Evolutionary conservation across 768 basidiomycete species (phyloP).

Genomic region (Tephrocybe sp.): DNA sequence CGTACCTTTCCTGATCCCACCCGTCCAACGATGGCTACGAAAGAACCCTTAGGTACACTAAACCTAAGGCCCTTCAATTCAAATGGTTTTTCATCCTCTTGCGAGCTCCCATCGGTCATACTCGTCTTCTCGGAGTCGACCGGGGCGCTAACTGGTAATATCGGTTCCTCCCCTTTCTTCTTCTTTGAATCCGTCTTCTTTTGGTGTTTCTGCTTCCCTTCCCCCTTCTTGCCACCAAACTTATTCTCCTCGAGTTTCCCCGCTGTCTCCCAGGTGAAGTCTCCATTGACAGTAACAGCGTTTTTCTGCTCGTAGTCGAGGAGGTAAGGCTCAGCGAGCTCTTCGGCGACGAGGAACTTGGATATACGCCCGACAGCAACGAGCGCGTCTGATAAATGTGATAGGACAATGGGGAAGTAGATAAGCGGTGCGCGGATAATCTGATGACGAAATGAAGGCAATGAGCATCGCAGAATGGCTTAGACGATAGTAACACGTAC

Average conservation of each 20-base stretch:
- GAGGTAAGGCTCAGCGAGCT: slow-evolving; percentile 42
- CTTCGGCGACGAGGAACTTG: slow-evolving; percentile 51
- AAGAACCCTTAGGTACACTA: slow-evolving; percentile 48
- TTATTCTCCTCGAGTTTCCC: slow-evolving; percentile 17
- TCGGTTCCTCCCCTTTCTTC: slow-evolving; percentile 16
- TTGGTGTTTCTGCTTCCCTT: background rate
- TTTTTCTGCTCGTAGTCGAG: slow-evolving; percentile 35
- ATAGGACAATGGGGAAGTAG: slow-evolving; percentile 52
- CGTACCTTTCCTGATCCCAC: slow-evolving; percentile 70
- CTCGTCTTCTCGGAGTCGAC: background rate
- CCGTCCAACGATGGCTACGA: slow-evolving; percentile 69
- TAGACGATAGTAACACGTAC: slow-evolving; percentile 24
- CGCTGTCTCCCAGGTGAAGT: slow-evolving; percentile 49
- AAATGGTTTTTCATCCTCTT: slow-evolving; percentile 46
- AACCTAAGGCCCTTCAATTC: slow-evolving; percentile 45
- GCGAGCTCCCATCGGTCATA: background rate
- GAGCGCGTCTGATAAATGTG: slow-evolving; percentile 42
- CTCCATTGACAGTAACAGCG: slow-evolving; percentile 46
- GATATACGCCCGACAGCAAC: slow-evolving; percentile 47
- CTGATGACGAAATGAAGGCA: no score
- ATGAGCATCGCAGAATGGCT: no score
- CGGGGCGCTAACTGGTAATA: background rate
- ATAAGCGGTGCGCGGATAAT: slow-evolving; percentile 56
- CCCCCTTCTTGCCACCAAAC: background rate
- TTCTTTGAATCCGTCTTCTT: background rate